These are phyloP conservation scores for Quercus rubra DNA, from an alignment of 306 rosid species.

Conservation along the genomic window DNA sequence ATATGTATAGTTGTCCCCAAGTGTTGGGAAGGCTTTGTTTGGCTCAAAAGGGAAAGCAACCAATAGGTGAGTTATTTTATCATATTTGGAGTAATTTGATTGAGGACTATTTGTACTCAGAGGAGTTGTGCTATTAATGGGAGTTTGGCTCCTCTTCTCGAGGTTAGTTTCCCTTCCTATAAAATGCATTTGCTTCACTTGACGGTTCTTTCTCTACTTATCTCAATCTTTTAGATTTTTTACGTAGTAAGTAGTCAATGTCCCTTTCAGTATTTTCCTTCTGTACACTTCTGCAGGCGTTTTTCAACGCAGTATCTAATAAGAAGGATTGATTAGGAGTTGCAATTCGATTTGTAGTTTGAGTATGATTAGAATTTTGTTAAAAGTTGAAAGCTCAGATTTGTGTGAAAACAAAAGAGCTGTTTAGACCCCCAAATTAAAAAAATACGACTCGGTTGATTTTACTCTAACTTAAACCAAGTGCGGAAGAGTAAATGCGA, in stretches of 20 bases:
- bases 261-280: not conserved
- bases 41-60: not conserved
- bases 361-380: too few species aligned
- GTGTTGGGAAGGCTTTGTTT: not conserved
- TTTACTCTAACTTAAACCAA: too few species aligned
- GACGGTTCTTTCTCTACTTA: not conserved
- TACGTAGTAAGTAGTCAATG: not conserved
- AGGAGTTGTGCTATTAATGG: not conserved
- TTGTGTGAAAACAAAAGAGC: too few species aligned
- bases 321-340: not conserved
- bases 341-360: not conserved
- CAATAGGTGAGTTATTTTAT: not conserved
- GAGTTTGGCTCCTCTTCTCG: not conserved
- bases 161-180: not conserved
- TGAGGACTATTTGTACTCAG: not conserved
- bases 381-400: too few species aligned
- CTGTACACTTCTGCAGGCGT: not conserved
- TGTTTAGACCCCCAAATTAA: too few species aligned
- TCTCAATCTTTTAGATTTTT: not conserved
- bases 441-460: too few species aligned
- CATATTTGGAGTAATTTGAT: not conserved
- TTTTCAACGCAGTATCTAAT: not conserved
- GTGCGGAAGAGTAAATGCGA: too few species aligned
- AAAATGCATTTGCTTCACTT: not conserved
- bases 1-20: not conserved